Evolutionary conservation across 257 asterid genomes (phyloP).

Genomic region (Ehretia macrophylla): DNA sequence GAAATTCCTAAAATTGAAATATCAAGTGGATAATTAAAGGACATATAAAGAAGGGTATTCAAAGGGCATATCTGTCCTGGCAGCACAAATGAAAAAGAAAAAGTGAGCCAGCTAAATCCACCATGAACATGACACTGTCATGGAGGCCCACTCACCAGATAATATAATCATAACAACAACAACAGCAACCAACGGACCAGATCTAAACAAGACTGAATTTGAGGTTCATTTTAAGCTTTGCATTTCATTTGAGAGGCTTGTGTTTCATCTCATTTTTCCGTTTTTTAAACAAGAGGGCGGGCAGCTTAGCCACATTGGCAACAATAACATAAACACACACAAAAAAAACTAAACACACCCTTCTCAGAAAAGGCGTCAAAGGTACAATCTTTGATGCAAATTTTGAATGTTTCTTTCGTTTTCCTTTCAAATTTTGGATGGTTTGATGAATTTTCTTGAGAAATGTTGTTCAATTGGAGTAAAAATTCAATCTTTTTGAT

Average conservation of each 20-base stretch:
- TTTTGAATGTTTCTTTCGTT: not conserved
- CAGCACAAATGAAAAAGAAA: constrained; percentile 2
- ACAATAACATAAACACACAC: constrained; percentile 1
- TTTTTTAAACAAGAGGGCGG: constrained; percentile 38
- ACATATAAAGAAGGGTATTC: not conserved
- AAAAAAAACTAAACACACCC: not conserved
- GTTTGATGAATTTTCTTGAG: not conserved
- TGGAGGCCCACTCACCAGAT: constrained; percentile 34
- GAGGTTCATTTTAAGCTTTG: constrained; percentile 35
- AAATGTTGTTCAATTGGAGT: not conserved
- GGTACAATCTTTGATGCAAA: constrained; percentile 8
- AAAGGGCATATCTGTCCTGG: constrained; percentile 36
- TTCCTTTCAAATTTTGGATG: not conserved
- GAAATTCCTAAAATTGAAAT: too few relatives aligned
- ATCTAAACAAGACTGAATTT: constrained; percentile 27
- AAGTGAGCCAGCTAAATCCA: constrained; percentile 44
- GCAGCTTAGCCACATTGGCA: constrained; percentile 16
- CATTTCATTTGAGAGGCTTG: constrained; percentile 25
- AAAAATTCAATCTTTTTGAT: too few relatives aligned
- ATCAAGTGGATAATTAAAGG: not conserved
- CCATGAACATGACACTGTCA: constrained; percentile 39
- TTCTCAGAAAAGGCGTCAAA: constrained; percentile 7
- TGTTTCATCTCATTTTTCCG: constrained; percentile 24
- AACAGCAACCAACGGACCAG: constrained; percentile 40
- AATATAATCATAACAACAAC: constrained; percentile 3